A percentile compares a stretch with the other conserved stretches of the same genome.
Conservation (phyloP, 768 basidiomycete species). For the Agaricus blazei region DNA sequence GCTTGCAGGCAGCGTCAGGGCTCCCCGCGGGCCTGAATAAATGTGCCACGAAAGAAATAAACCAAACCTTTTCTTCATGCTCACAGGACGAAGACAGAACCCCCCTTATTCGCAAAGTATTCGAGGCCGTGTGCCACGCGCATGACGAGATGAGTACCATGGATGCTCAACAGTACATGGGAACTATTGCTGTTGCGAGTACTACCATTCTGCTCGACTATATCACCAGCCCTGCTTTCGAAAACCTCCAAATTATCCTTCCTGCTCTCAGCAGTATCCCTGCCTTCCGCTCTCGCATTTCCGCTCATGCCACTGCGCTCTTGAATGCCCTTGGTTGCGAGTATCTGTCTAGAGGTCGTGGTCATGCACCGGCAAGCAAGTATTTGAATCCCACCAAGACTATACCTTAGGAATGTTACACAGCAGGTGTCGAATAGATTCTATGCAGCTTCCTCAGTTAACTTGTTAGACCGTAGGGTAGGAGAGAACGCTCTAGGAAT, state of each 20-base stretch:
- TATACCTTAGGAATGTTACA: constrained; percentile 20
- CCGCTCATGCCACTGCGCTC: constrained; percentile 38
- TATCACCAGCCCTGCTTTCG: constrained; percentile 35
- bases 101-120: constrained; percentile 31
- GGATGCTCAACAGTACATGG: constrained; percentile 69
- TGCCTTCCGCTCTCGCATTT: constrained; percentile 49
- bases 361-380: constrained; percentile 60
- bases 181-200: constrained; percentile 58
- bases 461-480: no score
- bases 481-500: no score
- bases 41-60: constrained; percentile 48
- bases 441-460: no score
- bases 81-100: constrained; percentile 29
- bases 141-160: constrained; percentile 67
- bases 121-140: constrained; percentile 38
- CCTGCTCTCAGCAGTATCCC: constrained; percentile 36
- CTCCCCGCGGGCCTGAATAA: constrained; percentile 45
- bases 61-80: constrained; percentile 34
- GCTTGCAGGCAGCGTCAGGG: constrained; percentile 69
- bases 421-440: no score
- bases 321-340: constrained; percentile 46
- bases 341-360: constrained; percentile 55
- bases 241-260: constrained; percentile 24
- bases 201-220: constrained; percentile 62
- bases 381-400: constrained; percentile 65